Evolutionary conservation across 2,329 filamentous ascomycete genomes (phyloP).

Genomic region (Penicillium sp.): DNA sequence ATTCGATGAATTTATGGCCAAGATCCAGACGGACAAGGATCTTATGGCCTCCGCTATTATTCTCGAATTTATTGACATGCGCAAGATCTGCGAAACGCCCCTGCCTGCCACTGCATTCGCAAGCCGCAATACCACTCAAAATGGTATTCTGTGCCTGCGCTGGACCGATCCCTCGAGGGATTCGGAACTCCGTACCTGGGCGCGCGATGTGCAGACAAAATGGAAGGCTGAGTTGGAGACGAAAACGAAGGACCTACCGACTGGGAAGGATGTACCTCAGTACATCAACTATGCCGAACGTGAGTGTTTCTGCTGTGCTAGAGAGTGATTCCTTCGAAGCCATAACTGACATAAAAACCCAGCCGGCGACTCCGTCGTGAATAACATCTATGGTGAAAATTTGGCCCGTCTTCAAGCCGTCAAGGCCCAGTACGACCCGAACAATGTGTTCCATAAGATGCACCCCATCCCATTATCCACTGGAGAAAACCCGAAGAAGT

Average conservation of each 20-base stretch:
- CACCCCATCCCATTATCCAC: constrained; percentile 36
- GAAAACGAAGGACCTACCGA: constrained; percentile 1
- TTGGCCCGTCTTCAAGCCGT: constrained; percentile 46
- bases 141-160: constrained; percentile 46
- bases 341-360: constrained; percentile 10
- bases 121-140: constrained; percentile 51
- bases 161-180: constrained; percentile 50
- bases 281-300: constrained; percentile 44
- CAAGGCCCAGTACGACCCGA: constrained; percentile 53
- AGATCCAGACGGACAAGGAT: constrained; percentile 34
- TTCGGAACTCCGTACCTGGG: constrained; percentile 43
- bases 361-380: constrained; percentile 39
- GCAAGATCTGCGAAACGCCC: constrained; percentile 44
- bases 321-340: not conserved
- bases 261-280: constrained; percentile 32
- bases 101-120: constrained; percentile 50
- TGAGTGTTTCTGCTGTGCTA: constrained; percentile 21
- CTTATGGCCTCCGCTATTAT: constrained; percentile 38
- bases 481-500: not conserved
- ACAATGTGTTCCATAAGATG: constrained; percentile 53
- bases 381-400: constrained; percentile 52
- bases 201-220: constrained; percentile 37
- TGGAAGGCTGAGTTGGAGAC: constrained; percentile 33
- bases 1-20: constrained; percentile 36
- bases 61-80: constrained; percentile 50